A percentile compares a stretch with the other conserved stretches of the same genome.
Conservation (phyloP, 2,329 filamentous ascomycete genomes). For the Cladophialophora bantiana region DNA sequence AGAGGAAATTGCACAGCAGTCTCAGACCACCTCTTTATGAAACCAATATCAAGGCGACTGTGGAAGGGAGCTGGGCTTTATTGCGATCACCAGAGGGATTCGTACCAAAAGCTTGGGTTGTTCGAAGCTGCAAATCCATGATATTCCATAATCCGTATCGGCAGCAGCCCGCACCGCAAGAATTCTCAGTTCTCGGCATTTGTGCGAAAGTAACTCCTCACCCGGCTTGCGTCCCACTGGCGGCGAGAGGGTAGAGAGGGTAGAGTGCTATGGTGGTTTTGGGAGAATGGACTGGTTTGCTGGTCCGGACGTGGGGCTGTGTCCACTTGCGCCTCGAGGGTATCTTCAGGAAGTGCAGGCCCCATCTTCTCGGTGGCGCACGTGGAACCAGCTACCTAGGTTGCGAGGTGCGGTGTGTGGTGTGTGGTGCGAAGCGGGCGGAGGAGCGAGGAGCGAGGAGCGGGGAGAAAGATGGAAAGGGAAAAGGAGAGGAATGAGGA, state of each 20-base stretch:
- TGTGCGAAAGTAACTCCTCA: constrained; percentile 14
- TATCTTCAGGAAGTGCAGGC: constrained; percentile 4
- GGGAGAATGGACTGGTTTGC: constrained; percentile 19
- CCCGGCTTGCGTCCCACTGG: constrained; percentile 2
- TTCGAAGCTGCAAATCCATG: neutral
- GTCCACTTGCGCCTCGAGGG: neutral
- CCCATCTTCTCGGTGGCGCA: constrained; percentile 16
- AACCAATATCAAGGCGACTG: neutral
- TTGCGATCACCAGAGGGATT: neutral
- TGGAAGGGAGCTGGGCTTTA: neutral
- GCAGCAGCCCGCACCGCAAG: neutral
- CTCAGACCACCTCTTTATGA: constrained; percentile 2
- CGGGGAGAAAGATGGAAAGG: neutral
- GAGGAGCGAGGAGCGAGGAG: neutral
- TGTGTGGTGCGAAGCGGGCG: neutral
- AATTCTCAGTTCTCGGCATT: constrained; percentile 11
- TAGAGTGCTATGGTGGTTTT: constrained; percentile 12
- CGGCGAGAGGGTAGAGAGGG: neutral
- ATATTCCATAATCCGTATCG: constrained; percentile 1
- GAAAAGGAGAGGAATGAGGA: no score
- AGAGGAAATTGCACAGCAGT: neutral
- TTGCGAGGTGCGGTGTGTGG: neutral
- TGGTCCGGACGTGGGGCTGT: constrained; percentile 16
- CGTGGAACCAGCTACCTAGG: neutral
- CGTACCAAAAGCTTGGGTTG: neutral